Evolutionary conservation across 139 green algal genomes (phyloP).

Genomic region (Volvox reticuliferus): DNA sequence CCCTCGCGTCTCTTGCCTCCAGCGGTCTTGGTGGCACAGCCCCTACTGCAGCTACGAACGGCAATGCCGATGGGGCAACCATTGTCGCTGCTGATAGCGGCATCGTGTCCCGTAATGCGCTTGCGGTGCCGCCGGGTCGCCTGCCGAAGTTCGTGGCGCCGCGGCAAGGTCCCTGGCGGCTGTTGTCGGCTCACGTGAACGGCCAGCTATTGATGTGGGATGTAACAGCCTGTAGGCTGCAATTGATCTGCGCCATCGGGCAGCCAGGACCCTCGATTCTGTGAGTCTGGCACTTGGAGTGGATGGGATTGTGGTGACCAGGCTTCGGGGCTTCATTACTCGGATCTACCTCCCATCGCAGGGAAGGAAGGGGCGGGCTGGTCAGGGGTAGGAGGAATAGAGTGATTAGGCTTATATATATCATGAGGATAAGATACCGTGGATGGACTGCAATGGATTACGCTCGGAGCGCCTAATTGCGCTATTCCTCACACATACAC

Average conservation of each 20-base stretch:
- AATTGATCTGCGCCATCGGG: conserved; percentile 35
- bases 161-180: not conserved
- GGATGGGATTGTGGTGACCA: not conserved
- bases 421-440: too few species aligned
- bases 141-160: not conserved
- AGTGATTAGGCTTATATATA: too few species aligned
- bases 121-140: not conserved
- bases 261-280: not conserved
- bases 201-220: conserved; percentile 49
- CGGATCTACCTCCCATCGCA: too few species aligned
- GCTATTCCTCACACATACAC: too few species aligned
- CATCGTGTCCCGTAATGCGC: not conserved
- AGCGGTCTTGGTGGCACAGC: not conserved
- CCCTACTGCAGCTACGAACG: not conserved
- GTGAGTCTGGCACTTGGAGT: conserved; percentile 1
- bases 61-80: not conserved
- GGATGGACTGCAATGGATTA: too few species aligned
- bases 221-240: conserved; percentile 14
- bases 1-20: not conserved
- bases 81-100: too few species aligned
- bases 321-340: too few species aligned
- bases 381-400: too few species aligned
- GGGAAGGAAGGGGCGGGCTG: too few species aligned
- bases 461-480: too few species aligned
- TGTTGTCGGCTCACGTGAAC: conserved; percentile 31